Evolutionary conservation across 345 rosid genomes (phyloP).

Genomic region (Dimocarpus longan): DNA sequence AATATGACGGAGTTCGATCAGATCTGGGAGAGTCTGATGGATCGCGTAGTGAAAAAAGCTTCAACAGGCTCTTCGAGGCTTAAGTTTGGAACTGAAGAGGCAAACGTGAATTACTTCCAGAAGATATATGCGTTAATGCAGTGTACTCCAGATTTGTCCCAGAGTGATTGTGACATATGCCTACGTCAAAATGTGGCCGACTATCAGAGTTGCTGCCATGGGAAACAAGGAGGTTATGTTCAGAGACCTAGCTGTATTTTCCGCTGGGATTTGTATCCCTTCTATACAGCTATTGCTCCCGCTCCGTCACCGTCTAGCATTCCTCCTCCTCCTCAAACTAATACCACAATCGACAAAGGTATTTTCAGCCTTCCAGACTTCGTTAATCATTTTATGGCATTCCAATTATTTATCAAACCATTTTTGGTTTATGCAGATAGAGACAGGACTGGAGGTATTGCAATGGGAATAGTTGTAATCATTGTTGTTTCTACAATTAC

Average conservation of each 20-base stretch:
- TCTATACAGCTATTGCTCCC: conserved; percentile 26
- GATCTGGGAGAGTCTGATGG: conserved; percentile 41
- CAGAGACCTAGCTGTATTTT: conserved; percentile 48
- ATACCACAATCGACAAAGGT: conserved; percentile 1
- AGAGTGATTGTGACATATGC: conserved; percentile 39
- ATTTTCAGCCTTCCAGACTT: neutral
- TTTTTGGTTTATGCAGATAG: conserved; percentile 16
- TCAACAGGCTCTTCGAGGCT: conserved; percentile 32
- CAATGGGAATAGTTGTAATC: conserved; percentile 18
- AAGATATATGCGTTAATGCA: conserved; percentile 47
- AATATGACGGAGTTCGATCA: conserved; percentile 27
- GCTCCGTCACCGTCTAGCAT: neutral
- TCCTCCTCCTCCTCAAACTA: conserved; percentile 3
- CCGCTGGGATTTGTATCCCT: conserved; percentile 51
- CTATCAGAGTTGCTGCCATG: conserved; percentile 27
- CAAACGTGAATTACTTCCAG: neutral
- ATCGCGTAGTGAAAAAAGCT: conserved; percentile 15
- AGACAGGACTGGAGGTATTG: neutral
- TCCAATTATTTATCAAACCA: neutral
- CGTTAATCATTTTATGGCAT: neutral
- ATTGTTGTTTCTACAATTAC: conserved; percentile 30
- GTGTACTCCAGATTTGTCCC: conserved; percentile 60
- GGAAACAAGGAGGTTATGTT: conserved; percentile 43
- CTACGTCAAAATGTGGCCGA: conserved; percentile 13
- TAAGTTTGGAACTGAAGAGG: conserved; percentile 42